Evolutionary conservation across 225 moss, liverwort and hornwort genomes (phyloP).

Genomic region (Physcomitrium patens): DNA sequence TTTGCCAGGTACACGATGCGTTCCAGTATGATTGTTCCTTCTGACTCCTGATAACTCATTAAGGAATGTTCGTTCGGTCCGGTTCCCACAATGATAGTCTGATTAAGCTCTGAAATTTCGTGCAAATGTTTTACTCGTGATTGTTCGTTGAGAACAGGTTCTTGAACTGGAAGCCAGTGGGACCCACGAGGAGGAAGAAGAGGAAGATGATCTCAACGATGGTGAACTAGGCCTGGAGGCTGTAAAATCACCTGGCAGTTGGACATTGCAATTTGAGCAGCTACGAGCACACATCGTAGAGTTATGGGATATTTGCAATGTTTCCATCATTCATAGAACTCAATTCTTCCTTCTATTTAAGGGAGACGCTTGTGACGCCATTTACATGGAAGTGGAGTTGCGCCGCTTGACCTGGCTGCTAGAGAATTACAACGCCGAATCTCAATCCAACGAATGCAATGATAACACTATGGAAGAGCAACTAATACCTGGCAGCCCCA

Average conservation of each 20-base stretch:
- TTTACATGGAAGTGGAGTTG: conserved; percentile 95
- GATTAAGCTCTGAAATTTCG: neutral
- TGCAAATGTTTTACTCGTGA: neutral
- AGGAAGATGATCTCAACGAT: conserved; percentile 46
- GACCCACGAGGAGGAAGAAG: conserved; percentile 53
- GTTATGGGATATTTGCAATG: conserved; percentile 92
- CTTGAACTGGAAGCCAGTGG: conserved; percentile 82
- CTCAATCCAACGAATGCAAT: conserved; percentile 46
- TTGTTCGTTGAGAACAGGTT: conserved; percentile 49
- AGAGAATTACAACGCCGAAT: conserved; percentile 76
- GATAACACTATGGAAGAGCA: conserved; percentile 59
- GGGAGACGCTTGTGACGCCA: conserved; percentile 84
- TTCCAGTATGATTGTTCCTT: neutral
- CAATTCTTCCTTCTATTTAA: conserved; percentile 91
- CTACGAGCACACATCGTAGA: conserved; percentile 84
- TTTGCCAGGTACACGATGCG: conserved; percentile 70
- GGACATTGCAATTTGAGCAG: conserved; percentile 76
- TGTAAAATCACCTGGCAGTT: conserved; percentile 76
- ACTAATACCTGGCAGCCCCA: conserved; percentile 66
- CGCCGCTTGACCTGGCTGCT: conserved; percentile 89
- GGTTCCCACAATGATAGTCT: too few relatives aligned
- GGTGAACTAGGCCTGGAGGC: conserved; percentile 51
- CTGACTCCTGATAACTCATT: too few relatives aligned
- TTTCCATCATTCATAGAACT: conserved; percentile 93
- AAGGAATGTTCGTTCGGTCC: too few relatives aligned